phyloP scores from a whole-genome alignment of 2,329 filamentous ascomycete species.

The Neofusicoccum umdonicola region DNA sequence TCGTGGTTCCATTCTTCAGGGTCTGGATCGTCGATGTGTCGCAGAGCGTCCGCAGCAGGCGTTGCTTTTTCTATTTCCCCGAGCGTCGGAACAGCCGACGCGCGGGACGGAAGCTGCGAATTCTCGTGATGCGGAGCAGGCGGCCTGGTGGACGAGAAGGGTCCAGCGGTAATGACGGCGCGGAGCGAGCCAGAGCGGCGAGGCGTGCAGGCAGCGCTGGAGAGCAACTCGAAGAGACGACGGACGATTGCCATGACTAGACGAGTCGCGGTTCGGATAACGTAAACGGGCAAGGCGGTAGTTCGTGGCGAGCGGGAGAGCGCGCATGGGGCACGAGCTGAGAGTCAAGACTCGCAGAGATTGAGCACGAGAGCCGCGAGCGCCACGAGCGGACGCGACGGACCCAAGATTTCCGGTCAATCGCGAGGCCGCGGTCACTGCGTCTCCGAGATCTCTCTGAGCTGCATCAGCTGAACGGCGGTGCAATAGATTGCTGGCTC shows the following conservation, averaged over 20 bases:
- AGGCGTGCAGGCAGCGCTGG: neutral
- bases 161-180: neutral
- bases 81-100: neutral
- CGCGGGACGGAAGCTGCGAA: neutral
- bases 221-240: neutral
- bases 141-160: neutral
- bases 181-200: conserved; percentile 5
- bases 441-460: neutral
- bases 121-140: neutral
- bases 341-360: neutral
- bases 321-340: neutral
- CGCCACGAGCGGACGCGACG: too few species aligned
- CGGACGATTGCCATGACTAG: conserved; percentile 3
- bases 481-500: neutral
- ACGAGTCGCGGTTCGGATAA: neutral
- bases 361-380: too few species aligned
- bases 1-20: neutral
- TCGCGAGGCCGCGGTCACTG: neutral
- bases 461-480: neutral
- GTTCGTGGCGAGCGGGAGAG: conserved; percentile 6
- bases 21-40: conserved; percentile 4
- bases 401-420: neutral
- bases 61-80: conserved; percentile 1
- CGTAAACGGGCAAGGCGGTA: conserved; percentile 7
- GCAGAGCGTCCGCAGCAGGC: neutral